Evolutionary conservation across 1,284 basidiomycete genomes (phyloP).

Genomic region (Leccinum insigne): DNA sequence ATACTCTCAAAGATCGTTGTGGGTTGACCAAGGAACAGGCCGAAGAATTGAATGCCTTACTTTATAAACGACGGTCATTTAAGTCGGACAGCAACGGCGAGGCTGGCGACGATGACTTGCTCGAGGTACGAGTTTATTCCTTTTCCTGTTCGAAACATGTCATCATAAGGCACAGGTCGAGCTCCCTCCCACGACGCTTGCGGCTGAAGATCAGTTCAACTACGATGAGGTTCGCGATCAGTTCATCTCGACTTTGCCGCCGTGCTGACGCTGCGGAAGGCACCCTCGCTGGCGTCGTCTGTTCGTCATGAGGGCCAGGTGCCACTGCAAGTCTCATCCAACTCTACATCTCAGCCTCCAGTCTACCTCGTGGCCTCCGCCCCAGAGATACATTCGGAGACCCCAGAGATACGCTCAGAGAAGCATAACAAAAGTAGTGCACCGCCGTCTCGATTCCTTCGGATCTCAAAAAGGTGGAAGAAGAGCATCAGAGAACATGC

Average conservation of each 20-base stretch:
- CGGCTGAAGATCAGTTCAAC: neutral
- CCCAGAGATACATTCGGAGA: neutral
- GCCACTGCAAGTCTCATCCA: neutral
- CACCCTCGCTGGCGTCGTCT: too few species aligned
- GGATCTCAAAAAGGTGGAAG: neutral
- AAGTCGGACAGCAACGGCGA: too few species aligned
- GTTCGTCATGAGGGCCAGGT: neutral
- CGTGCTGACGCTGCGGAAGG: too few species aligned
- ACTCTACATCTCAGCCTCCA: neutral
- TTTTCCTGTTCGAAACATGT: neutral
- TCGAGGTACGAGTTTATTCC: neutral
- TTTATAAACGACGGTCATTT: too few species aligned
- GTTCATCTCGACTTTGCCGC: too few species aligned
- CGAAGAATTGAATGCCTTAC: too few species aligned
- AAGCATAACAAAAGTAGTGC: neutral
- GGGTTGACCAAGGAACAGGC: too few species aligned
- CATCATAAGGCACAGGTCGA: neutral
- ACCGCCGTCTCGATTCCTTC: neutral
- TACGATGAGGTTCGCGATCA: neutral
- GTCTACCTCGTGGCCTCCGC: neutral
- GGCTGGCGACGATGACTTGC: neutral
- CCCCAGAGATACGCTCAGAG: neutral
- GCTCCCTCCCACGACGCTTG: neutral
- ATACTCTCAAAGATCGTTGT: too few species aligned
- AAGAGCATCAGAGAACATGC: neutral